Evolutionary conservation across 352 stramenopile species (phyloP), one percentile per base, ranked within the genome.

Genomic region (Phytophthora pistaciae): DNA sequence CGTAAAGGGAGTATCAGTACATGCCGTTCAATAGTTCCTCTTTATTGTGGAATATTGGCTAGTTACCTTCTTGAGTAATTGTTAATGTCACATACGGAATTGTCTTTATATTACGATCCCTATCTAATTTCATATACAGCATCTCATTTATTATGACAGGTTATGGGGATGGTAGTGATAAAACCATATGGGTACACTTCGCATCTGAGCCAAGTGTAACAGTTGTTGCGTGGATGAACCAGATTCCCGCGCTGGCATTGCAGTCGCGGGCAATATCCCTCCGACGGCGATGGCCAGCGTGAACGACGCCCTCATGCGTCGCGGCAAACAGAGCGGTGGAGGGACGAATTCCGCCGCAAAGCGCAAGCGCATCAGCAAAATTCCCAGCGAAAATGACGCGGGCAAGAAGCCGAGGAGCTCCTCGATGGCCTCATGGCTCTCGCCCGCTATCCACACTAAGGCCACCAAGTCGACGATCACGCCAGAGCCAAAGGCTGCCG

Each of bases 1-100:
- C 20, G 56, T 46, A 60, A 20, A 10, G 50, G 10, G 42, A 23
- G 11, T 70, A 70, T 70, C 48, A 25, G 3, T 3, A 63, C 65
- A 66, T 44, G 38, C 38, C 16, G 5, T 44, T n/a, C 13, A 18
- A 5, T 44, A 44, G 38, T n/a, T 18, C 38, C 38, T 44, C 38
- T 8, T 8, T 44, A 42, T 42, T 7, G 36, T 42, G 5, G 11
- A 42, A 42, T 42, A 42, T 3, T 4, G 2, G 11, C 1, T 42
- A 3, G 10, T 14, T 42, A 0, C 3, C 0, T 16, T 4, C 4
- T 42, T 42, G 29, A n/a, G 38, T 44, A 44, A 8, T 7, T 0
- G 6, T 3, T 2, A 2, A 13, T n/a, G 3, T 44, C 1, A 6
- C 3, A 8, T 44, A 44, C 38, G 13, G 0, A 18, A 6, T 18